Evolutionary conservation across 331 rosid genomes (phyloP), one percentile per base, ranked within the genome.

Genomic region (Pyrus hybrid): DNA sequence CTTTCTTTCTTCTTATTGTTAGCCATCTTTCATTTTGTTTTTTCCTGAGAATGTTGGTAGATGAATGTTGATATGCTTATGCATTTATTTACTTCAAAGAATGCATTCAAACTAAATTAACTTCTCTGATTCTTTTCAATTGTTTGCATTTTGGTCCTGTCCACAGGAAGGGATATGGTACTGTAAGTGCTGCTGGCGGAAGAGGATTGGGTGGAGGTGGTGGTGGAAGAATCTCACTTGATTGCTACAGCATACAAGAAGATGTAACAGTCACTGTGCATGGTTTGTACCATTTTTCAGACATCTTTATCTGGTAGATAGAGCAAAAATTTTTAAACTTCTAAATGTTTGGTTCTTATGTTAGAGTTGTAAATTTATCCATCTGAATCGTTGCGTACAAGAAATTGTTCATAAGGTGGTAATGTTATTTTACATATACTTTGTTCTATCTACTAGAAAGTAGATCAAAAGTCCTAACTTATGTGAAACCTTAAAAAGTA

Each of bases 121-220:
- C 28, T 37, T 68, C 62, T 35, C 47, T 63, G 53, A 23, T 72
- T 73, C 18, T 25, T 14, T 54, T 72, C 57, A 73, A 62, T 26
- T 70, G n/a, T 71, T 70, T 73, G 70, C 74, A 69, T 71, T 65
- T 33, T 76, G 51, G 43, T 20, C 30, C 21, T 72, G 79, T 85
- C 69, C 79, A 80, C 82, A 94, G 99, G 91, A 94, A 90, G 86
- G 99, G 99, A 74, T 86, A 82, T 80, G 99, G 99, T 79, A 86
- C 80, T 49, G 84, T 94, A 83, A 90, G 97, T 81, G 99, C 99
- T 37, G 97, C 97, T 66, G 99, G 99, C 57, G 99, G 99, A 77
- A 83, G 66, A 64, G 99, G 99, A 77, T 90, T 96, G 97, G 99
- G 99, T 80, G 99, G 99, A 72, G 99, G 99, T 35, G 99, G 99